Evolutionary conservation across 495 filamentous ascomycete species (phyloP), one percentile per base, ranked within the genome.

Genomic region (Neurospora discreta): DNA sequence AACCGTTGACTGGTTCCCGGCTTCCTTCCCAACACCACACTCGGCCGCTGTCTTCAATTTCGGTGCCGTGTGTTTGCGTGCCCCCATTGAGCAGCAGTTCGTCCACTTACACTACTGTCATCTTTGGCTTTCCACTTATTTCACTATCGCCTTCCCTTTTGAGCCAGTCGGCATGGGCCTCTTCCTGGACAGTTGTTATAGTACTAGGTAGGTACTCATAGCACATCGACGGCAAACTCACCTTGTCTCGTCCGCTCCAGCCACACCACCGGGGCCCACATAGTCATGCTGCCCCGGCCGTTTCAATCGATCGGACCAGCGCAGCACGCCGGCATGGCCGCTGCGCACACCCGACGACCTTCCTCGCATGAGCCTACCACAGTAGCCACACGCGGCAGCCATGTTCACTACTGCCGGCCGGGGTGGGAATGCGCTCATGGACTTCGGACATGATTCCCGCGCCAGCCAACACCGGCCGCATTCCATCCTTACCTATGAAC

Each of bases 251-350:
- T 58, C 38, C n/a, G n/a, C n/a, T 52, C 13, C 23, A 44, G 70
- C 41, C 70, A 69, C 68, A n/a, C 46, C 68, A n/a, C 46, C 70
- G 73, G 73, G 67, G 39, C 30, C 36, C 39, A 68, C 73, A 70
- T 71, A 46, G 52, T 43, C 39, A 11, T 26, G 39, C 23, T n/a
- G 26, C 30, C 71, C 68, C 68, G 58, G 70, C 13, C 71, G 68
- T 71, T 69, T 71, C 71, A 68, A 71, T 69, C 71, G 71, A 70
- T 16, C 46, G 46, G 46, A 58, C 11, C 46, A 58, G 46, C 46
- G 23, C 46, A 58, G 46, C 46, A 58, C 46, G 46, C 46, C 46
- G 46, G 11, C 46, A 26, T 58, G 46, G 46, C 46, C 46, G 46
- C 46, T 26, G 46, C 46, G 20, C 20, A 58, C 20, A 58, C n/a